Evolutionary conservation across 805 yeast species (phyloP), one percentile per base, ranked within the genome.

Genomic region (Alloascoidea africana): DNA sequence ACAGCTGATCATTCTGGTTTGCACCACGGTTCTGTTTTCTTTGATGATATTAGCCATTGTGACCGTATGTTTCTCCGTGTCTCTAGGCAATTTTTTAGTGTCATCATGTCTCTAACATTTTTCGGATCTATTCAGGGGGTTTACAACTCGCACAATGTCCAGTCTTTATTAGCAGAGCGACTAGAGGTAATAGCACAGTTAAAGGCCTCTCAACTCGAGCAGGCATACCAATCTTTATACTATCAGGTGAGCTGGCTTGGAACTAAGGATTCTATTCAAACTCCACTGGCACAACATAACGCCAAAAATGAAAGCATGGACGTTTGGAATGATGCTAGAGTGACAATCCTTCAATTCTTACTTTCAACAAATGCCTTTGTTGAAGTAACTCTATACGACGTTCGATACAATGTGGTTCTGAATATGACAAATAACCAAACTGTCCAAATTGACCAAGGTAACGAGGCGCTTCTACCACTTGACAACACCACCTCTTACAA

Each of bases 161-260:
- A 73, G 32, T 57, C 66, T 36, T 56, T 80, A 36, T 62, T 89
- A 50, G 68, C 76, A 2, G 84, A 82, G 42, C 65, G 85, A 41
- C 59, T 85, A 16, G 72, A 68, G 45, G 83, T 82, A 32, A 80
- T 84, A 16, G 81, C 94, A 2, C 84, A 82, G 51, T 60, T 85
- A 40, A 83, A 83, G 53, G 71, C 86, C 1, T 70, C 86, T 0
- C 95, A 85, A 53, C 63, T 84, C 15, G 66, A 67, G 40, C 94
- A 83, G 54, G 69, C 72, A 33, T 57, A 81, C 39, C 69, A 70
- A 41, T 66, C 63, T 41, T 58, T 73, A 27, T 73, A 73, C 51
- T 83, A 76, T 48, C 93, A 84, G 52, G 66, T 76, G 3, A 65
- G 68, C 38, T 71, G 78, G 61, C 57, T 84, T 4, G 60, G 79